A percentile compares a stretch with the other conserved stretches of the same genome.
These are phyloP conservation scores for Pelagophyceae sp. DNA, from an alignment of 352 stramenopile genomes.

Conservation along the genomic window DNA sequence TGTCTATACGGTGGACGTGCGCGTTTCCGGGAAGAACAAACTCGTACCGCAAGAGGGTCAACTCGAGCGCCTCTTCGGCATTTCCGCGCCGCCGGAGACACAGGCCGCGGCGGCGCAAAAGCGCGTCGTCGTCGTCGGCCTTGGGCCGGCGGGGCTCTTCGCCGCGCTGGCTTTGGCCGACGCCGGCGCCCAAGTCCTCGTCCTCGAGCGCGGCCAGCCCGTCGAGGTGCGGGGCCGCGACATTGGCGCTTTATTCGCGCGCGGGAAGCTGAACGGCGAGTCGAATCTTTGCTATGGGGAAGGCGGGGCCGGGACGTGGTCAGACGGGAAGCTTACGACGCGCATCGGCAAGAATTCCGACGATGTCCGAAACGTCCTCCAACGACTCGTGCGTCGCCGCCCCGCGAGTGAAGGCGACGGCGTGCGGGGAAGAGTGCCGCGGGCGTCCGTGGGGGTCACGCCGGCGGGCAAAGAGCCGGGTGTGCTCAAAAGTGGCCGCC, in stretches of 20 bases:
- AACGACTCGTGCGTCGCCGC: slow-evolving; percentile 59
- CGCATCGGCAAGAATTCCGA: slow-evolving; percentile 53
- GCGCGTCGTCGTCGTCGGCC: slow-evolving; percentile 51
- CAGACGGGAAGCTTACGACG: slow-evolving; percentile 66
- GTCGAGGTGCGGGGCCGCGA: slow-evolving; percentile 56
- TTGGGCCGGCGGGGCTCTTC: slow-evolving; percentile 59
- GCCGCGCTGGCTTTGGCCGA: slow-evolving; percentile 50
- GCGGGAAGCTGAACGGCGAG: slow-evolving; percentile 40
- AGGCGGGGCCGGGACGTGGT: slow-evolving; percentile 63
- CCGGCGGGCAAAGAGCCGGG: too few species aligned
- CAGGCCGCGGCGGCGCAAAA: not conserved
- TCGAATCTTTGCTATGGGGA: slow-evolving; percentile 65
- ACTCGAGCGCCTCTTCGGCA: not conserved
- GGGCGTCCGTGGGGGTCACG: too few species aligned
- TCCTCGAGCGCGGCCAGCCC: slow-evolving; percentile 58
- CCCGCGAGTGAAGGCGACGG: too few species aligned
- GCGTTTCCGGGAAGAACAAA: not conserved
- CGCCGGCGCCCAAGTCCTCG: slow-evolving; percentile 39
- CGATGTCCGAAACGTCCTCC: slow-evolving; percentile 47
- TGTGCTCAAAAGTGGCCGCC: too few species aligned
- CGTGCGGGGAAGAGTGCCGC: too few species aligned
- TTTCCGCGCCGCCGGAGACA: not conserved
- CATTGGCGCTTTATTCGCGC: slow-evolving; percentile 57
- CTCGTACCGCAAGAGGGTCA: not conserved
- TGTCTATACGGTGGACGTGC: slow-evolving; percentile 1